Evolutionary conservation across 2,329 filamentous ascomycete species (phyloP).

Genomic region (Claviceps maximensis): DNA sequence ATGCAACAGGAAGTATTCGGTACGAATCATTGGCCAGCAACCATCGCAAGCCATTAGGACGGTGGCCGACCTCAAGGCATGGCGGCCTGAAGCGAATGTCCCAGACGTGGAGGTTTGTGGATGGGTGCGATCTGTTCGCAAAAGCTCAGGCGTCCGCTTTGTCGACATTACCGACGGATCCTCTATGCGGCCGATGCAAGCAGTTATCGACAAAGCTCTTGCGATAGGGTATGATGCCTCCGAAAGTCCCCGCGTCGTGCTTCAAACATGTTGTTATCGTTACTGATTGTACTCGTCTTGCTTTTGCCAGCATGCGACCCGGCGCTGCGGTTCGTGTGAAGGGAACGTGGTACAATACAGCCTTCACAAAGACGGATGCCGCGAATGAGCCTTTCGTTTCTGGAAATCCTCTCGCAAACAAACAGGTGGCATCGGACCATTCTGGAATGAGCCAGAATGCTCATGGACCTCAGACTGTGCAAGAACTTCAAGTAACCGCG

Average conservation of each 20-base stretch:
- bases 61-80: slow-evolving; percentile 43
- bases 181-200: slow-evolving; percentile 65
- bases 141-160: slow-evolving; percentile 76
- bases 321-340: slow-evolving; percentile 67
- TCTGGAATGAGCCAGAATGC: neutral
- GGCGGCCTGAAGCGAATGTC: slow-evolving; percentile 30
- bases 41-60: slow-evolving; percentile 25
- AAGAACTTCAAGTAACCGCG: slow-evolving; percentile 61
- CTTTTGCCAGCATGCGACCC: slow-evolving; percentile 53
- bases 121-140: slow-evolving; percentile 71
- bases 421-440: neutral
- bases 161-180: slow-evolving; percentile 81
- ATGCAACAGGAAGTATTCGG: slow-evolving; percentile 19
- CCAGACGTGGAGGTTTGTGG: slow-evolving; percentile 54
- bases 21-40: slow-evolving; percentile 14
- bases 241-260: slow-evolving; percentile 1
- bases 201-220: slow-evolving; percentile 58
- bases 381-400: slow-evolving; percentile 2
- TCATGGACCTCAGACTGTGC: slow-evolving; percentile 3
- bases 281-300: neutral
- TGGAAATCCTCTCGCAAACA: slow-evolving; percentile 1
- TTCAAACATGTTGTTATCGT: neutral
- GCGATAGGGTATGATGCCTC: slow-evolving; percentile 51
- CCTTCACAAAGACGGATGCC: neutral
- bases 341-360: slow-evolving; percentile 52